Percentiles rank a stretch among this genome's conserved stretches.
These are phyloP conservation scores for Leishmania martiniquensis DNA, from an alignment of 208 protist genomes.

Conservation along the genomic window DNA sequence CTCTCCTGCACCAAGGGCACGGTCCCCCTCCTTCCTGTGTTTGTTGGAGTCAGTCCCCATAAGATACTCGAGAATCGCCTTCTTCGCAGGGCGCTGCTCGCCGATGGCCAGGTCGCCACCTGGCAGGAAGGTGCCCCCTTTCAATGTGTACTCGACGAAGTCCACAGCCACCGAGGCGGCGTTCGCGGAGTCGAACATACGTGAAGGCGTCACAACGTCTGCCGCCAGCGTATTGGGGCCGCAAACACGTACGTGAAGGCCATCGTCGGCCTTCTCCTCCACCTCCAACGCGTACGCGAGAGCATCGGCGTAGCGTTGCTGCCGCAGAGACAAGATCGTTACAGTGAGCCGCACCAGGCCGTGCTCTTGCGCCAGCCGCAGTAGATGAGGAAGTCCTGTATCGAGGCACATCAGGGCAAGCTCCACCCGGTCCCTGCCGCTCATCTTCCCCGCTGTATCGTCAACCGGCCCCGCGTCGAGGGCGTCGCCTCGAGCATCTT, in stretches of 20 bases:
- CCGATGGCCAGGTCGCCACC: slow-evolving; percentile 31
- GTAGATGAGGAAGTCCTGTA: slow-evolving; percentile 38
- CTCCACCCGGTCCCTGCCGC: slow-evolving; percentile 42
- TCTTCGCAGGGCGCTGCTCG: slow-evolving; percentile 34
- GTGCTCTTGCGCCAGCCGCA: slow-evolving; percentile 50
- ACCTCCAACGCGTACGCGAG: slow-evolving; percentile 44
- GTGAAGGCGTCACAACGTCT: neutral
- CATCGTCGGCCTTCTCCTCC: slow-evolving; percentile 17
- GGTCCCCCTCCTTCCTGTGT: too few species aligned
- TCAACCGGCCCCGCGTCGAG: neutral
- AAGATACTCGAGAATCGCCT: slow-evolving; percentile 42
- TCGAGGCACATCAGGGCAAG: slow-evolving; percentile 64
- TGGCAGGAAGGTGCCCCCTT: slow-evolving; percentile 36
- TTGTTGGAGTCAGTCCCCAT: slow-evolving; percentile 2
- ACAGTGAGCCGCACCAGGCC: slow-evolving; percentile 46
- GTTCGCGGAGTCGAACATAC: neutral
- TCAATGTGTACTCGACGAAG: slow-evolving; percentile 43
- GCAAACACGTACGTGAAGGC: neutral
- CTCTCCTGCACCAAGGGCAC: neutral
- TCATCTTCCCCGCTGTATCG: neutral
- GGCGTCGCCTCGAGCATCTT: neutral
- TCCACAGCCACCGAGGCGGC: slow-evolving; percentile 32
- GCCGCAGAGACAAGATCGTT: slow-evolving; percentile 50
- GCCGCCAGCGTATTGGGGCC: neutral
- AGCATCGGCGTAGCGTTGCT: slow-evolving; percentile 56